phyloP scores from a whole-genome alignment of 495 filamentous ascomycete species.

The Penicillium pancosmium region DNA sequence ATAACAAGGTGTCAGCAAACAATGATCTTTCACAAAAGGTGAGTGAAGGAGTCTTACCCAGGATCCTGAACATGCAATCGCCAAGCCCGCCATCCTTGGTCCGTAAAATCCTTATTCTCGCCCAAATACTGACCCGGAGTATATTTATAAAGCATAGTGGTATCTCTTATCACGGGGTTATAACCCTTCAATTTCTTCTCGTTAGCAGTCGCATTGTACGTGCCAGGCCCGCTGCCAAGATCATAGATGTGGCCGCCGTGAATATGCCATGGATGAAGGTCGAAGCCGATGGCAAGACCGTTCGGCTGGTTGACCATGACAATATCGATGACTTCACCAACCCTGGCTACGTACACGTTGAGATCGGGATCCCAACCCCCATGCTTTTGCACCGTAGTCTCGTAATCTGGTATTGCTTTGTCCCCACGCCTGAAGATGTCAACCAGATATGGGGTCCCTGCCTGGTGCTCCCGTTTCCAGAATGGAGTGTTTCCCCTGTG shows the following conservation, averaged over 20 bases:
- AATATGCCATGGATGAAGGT: background rate
- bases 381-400: background rate
- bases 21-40: too few species aligned
- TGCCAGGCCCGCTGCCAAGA: background rate
- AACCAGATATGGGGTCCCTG: background rate
- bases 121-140: background rate
- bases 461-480: background rate
- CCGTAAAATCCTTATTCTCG: background rate
- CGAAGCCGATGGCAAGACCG: background rate
- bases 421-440: background rate
- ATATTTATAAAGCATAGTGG: background rate
- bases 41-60: background rate
- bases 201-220: background rate
- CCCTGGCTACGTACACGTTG: background rate
- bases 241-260: background rate
- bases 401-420: background rate
- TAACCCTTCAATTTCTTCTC: background rate
- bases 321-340: background rate
- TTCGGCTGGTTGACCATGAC: background rate
- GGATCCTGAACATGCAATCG: background rate
- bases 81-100: background rate
- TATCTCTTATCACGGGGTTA: background rate
- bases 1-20: too few species aligned
- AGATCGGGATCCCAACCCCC: background rate
- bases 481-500: background rate